phyloP scores from a whole-genome alignment of 495 filamentous ascomycete genomes.

The Aspergillus asperescens region DNA sequence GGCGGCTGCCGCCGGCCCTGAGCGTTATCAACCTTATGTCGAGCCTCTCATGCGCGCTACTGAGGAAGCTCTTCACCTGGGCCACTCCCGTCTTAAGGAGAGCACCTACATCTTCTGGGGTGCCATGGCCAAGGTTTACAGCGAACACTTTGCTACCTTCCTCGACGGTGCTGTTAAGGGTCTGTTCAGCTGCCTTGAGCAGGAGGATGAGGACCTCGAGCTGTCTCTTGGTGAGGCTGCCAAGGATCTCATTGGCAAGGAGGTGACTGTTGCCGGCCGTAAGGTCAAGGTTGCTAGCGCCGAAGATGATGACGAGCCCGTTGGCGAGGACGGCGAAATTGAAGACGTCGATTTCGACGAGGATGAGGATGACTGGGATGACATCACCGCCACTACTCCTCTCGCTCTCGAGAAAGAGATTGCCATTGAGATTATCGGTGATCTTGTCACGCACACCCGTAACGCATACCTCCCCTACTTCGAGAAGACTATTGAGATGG shows the following conservation, averaged over 20 bases:
- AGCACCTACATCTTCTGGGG: slow-evolving; percentile 97
- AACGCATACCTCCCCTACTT: slow-evolving; percentile 77
- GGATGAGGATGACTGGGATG: slow-evolving; percentile 82
- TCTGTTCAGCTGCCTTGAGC: slow-evolving; percentile 77
- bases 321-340: slow-evolving; percentile 44
- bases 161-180: slow-evolving; percentile 80
- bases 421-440: slow-evolving; percentile 88
- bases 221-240: slow-evolving; percentile 73
- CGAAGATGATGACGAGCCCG: slow-evolving; percentile 50
- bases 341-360: slow-evolving; percentile 66
- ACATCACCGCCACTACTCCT: slow-evolving; percentile 72
- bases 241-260: slow-evolving; percentile 69
- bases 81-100: slow-evolving; percentile 83
- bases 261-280: slow-evolving; percentile 71
- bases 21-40: slow-evolving; percentile 86
- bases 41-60: slow-evolving; percentile 81
- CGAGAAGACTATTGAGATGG: slow-evolving; percentile 78
- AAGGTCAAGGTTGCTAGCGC: slow-evolving; percentile 72
- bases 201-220: slow-evolving; percentile 82
- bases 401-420: slow-evolving; percentile 96
- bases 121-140: slow-evolving; percentile 88
- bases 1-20: slow-evolving; percentile 77
- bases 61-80: slow-evolving; percentile 86
- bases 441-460: slow-evolving; percentile 81
- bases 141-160: slow-evolving; percentile 82